These are phyloP conservation scores for Fusarium concolor DNA, from an alignment of 2,329 filamentous ascomycete species.

Conservation along the genomic window DNA sequence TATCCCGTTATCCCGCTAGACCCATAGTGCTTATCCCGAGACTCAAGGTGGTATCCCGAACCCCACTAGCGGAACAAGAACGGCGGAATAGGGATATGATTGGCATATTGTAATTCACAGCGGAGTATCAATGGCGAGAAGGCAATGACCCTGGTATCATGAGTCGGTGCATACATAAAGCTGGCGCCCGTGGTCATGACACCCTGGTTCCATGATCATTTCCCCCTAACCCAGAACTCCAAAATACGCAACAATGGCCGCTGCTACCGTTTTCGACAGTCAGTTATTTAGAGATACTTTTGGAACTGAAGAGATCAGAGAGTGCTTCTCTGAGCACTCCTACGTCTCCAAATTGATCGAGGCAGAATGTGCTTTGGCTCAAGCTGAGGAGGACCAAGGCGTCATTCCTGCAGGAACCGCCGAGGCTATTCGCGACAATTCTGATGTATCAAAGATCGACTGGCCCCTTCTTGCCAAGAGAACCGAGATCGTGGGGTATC, in stretches of 20 bases:
- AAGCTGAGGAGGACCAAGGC: constrained; percentile 61
- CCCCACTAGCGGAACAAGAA: not conserved
- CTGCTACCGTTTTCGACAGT: constrained; percentile 56
- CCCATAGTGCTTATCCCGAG: constrained; percentile 16
- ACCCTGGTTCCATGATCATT: not conserved
- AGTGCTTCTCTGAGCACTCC: constrained; percentile 62
- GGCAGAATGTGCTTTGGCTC: constrained; percentile 63
- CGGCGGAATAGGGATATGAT: not conserved
- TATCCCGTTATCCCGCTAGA: constrained; percentile 27
- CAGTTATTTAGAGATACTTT: constrained; percentile 64
- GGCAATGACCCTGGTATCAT: not conserved
- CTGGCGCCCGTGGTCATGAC: not conserved
- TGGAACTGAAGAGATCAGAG: constrained; percentile 64
- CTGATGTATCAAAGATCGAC: constrained; percentile 43
- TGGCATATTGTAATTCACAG: not conserved
- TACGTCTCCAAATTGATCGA: constrained; percentile 63
- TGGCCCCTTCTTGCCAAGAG: constrained; percentile 51
- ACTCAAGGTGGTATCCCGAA: too few species aligned
- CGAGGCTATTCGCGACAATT: constrained; percentile 52
- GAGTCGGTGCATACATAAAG: constrained; percentile 11
- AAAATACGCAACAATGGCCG: constrained; percentile 12
- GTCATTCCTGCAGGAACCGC: constrained; percentile 58
- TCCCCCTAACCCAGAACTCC: not conserved
- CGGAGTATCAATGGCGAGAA: too few species aligned
- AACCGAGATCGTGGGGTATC: constrained; percentile 66